phyloP scores from a whole-genome alignment of 2,329 filamentous ascomycete genomes.

The Neopestalotiopsis sp. region DNA sequence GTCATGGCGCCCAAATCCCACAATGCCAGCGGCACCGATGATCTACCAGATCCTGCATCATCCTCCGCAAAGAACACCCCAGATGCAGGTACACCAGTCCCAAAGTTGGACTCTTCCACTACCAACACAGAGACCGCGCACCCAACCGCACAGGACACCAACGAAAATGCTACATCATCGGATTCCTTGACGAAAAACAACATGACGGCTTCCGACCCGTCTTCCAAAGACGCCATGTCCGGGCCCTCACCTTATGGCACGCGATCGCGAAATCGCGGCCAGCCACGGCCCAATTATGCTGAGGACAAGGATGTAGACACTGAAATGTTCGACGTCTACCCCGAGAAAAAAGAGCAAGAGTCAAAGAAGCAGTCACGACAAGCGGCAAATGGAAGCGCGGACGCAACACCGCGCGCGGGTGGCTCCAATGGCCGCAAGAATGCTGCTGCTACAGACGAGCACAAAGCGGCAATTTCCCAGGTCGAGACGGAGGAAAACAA shows the following conservation, averaged over 20 bases:
- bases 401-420: constrained; percentile 32
- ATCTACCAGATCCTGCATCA: constrained; percentile 40
- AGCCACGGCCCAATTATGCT: constrained; percentile 88
- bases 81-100: constrained; percentile 34
- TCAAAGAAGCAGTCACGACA: constrained; percentile 62
- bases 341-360: constrained; percentile 60
- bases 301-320: constrained; percentile 91
- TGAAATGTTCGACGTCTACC: constrained; percentile 76
- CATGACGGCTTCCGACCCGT: constrained; percentile 48
- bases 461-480: constrained; percentile 32
- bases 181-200: constrained; percentile 55
- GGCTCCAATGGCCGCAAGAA: constrained; percentile 45
- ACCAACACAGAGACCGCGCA: constrained; percentile 32
- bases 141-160: constrained; percentile 30
- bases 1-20: constrained; percentile 39
- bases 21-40: constrained; percentile 34
- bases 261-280: constrained; percentile 87
- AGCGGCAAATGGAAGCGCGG: constrained; percentile 36
- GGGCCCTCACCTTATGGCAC: constrained; percentile 83
- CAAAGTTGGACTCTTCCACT: constrained; percentile 34
- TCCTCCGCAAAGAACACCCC: constrained; percentile 35
- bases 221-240: constrained; percentile 54
- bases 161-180: constrained; percentile 41
- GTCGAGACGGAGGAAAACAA: constrained; percentile 29
- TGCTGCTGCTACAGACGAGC: constrained; percentile 33